Base-by-base conservation (phyloP, 2,329 filamentous ascomycete genomes). In the Ramularia endophylla region DNA sequence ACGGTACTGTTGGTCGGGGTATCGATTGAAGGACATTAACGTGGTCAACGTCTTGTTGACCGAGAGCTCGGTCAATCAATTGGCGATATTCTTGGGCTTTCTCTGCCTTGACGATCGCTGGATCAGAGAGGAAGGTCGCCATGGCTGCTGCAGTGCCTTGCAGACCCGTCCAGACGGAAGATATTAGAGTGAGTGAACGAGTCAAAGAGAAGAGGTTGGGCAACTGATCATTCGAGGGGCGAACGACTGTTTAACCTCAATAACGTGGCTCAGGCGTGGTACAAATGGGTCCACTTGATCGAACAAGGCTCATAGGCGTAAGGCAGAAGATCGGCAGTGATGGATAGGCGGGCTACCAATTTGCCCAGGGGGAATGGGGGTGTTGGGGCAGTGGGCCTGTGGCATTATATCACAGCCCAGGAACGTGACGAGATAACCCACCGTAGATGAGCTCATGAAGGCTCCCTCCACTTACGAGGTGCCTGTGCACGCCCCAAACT, bases 1-100 rank as follows among this genome's bases (percentile, higher is more conserved):
- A 57, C 29, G 53, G 46, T 12, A 38, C 20, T 9, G 15, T 17
- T 7, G 46, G 34, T 25, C 47, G 43, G 17, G 54, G 54, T 22
- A 57, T 57, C n/a, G 38, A 19, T 11, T 37, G 30, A 12, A 56
- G 40, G 2, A 54, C 34, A 22, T 31, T 27, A 13, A 34, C 25
- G 8, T 30, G 41, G 25, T 42, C 17, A 35, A 40, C 27, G 7
- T 28, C 16, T 28, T 29, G 35, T 19, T 37, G 30, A 22, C 22
- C 16, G 11, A 16, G 32, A 17, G 38, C 30, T 22, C 36, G 13
- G 13, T 46, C 44, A n/a, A 50, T 15, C 19, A 44, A 42, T 13
- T 31, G 41, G n/a, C 18, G 38, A 22, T 38, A 46, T 19, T 44
- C 16, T 35, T 36, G 27, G 5, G 33, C 25, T 18, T 50, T 43